Percentiles rank a stretch among this genome's conserved stretches.
Conservation (phyloP, 768 basidiomycete species). For the Pleurotus cornucopiae region DNA sequence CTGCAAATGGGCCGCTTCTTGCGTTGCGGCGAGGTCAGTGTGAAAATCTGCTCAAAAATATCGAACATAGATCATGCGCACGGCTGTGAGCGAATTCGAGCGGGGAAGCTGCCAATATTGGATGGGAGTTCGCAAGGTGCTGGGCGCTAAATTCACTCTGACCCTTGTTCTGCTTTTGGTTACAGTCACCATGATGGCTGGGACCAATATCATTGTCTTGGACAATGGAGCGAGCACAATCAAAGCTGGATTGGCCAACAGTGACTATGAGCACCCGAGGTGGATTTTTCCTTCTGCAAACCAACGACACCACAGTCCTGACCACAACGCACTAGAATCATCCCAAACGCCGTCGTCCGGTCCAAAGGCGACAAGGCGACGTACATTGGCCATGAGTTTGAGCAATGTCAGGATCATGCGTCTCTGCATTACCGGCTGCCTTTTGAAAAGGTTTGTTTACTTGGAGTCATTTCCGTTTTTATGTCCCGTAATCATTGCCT, state of each 20-base stretch:
- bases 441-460: slow-evolving; percentile 71
- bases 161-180: slow-evolving; percentile 7
- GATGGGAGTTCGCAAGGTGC: background rate
- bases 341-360: slow-evolving; percentile 79
- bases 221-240: slow-evolving; percentile 87
- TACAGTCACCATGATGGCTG: slow-evolving; percentile 7
- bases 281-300: slow-evolving; percentile 17
- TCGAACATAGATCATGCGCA: slow-evolving; percentile 5
- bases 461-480: slow-evolving; percentile 9
- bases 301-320: no score
- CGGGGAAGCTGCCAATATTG: background rate
- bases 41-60: slow-evolving; percentile 1
- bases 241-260: slow-evolving; percentile 60
- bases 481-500: slow-evolving; percentile 2
- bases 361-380: slow-evolving; percentile 80
- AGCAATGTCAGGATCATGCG: slow-evolving; percentile 71
- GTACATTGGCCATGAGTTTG: slow-evolving; percentile 85
- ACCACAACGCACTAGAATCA: slow-evolving; percentile 38
- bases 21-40: background rate
- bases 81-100: background rate
- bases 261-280: slow-evolving; percentile 22
- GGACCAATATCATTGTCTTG: slow-evolving; percentile 51
- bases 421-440: slow-evolving; percentile 81
- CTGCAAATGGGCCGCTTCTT: no score
- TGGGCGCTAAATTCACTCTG: background rate